Evolutionary conservation across 805 yeast genomes (phyloP), one percentile per base, ranked within the genome.

Genomic region (Candida insectalens): DNA sequence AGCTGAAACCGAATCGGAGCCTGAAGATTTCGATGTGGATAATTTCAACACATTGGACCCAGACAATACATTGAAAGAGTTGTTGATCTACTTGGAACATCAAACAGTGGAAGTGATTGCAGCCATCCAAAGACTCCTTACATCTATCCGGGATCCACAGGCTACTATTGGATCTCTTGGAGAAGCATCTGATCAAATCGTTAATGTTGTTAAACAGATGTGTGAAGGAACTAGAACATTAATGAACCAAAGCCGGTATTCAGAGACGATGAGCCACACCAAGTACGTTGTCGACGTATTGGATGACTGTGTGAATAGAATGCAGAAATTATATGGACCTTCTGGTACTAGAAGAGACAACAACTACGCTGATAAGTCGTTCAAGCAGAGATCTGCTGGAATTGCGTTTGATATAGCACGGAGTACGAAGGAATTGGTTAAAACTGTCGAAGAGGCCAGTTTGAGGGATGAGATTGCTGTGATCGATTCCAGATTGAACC

Each of bases 391-490:
- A 49, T 71, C 89, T 43, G 97, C 97, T 0, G 96, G 96, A 2
- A 81, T 88, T 45, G 89, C 95, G 19, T 89, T 87, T 61, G 97
- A 89, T 55, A 83, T 89, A 60, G 96, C 96, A 17, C 87, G 89
- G 58, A 82, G 94, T 55, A 89, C 96, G 4, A 89, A 88, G 56
- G 97, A 89, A 57, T 69, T 89, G 51, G 97, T 89, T 15, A 88
- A 88, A 61, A 83, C 95, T 1, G 96, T 89, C 4, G 96, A 89
- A 54, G 96, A 88, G 53, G 95, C 95, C 17, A 81, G 88, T 50
- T 63, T 88, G 47, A 80, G 80, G 49, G 88, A 81, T 44, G 95
- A 87, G 48, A 82, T 88, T 47, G 87, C 77, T 4, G 77, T 78
- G 43, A 67, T 85, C 44, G 88, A 85, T 57, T 76, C 84, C 9